A percentile compares a stretch with the other conserved stretches of the same genome.
phyloP scores from a whole-genome alignment of 2,329 filamentous ascomycete species.

The Talaromyces islandicus region DNA sequence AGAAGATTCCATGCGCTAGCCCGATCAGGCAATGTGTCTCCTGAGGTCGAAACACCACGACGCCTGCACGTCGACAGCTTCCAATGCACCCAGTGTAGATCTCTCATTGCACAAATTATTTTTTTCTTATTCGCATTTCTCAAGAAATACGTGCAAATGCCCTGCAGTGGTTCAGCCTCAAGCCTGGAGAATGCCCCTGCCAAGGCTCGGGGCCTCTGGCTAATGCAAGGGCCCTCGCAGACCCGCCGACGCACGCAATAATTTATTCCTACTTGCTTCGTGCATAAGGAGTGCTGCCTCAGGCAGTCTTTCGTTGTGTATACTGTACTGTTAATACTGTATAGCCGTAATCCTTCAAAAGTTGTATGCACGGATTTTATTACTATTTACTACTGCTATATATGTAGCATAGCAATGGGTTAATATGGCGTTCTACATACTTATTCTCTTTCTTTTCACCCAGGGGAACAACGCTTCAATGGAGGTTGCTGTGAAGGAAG shows the following conservation, averaged over 20 bases:
- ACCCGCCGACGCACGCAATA: background rate
- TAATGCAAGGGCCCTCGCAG: background rate
- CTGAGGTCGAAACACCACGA: background rate
- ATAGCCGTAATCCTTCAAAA: too few species aligned
- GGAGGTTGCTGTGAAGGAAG: background rate
- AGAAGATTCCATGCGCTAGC: background rate
- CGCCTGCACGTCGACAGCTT: too few species aligned
- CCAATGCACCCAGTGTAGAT: too few species aligned
- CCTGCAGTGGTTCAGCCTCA: background rate
- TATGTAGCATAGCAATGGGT: too few species aligned
- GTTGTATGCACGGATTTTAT: too few species aligned
- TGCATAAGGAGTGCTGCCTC: background rate
- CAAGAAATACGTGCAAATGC: too few species aligned
- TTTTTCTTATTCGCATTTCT: too few species aligned
- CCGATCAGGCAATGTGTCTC: slow-evolving; percentile 8
- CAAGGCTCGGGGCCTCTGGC: background rate
- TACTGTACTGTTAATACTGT: too few species aligned
- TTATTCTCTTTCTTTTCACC: background rate
- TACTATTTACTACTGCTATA: too few species aligned
- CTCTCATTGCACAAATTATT: too few species aligned
- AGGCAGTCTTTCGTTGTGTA: background rate
- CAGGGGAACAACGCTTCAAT: background rate
- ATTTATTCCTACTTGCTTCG: background rate
- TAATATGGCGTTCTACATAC: too few species aligned
- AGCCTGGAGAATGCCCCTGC: background rate